A percentile compares a stretch with the other conserved stretches of the same genome.
Evolutionary conservation across 371 early-diverging fungal genomes (phyloP).

Genomic region (Mucor circinelloides): DNA sequence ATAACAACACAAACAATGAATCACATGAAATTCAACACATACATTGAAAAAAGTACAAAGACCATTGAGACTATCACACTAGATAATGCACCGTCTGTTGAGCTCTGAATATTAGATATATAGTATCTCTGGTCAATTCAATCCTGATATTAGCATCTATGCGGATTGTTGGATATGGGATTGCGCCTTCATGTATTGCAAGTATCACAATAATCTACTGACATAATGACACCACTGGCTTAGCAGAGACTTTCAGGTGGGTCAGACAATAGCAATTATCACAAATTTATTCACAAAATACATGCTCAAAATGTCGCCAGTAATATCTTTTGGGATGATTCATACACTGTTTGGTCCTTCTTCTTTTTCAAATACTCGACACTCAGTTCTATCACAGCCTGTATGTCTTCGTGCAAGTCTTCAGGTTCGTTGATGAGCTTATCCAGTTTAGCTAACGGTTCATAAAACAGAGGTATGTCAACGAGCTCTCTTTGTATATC

Average conservation of each 20-base stretch:
- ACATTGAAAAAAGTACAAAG: too few species aligned
- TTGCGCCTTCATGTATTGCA: too few species aligned
- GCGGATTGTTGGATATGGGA: too few species aligned
- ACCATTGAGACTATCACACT: too few species aligned
- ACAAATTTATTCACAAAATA: not conserved
- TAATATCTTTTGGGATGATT: slow-evolving; percentile 6
- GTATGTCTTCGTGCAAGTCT: slow-evolving; percentile 26
- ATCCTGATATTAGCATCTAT: too few species aligned
- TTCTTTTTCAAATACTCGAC: slow-evolving; percentile 12
- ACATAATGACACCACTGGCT: too few species aligned
- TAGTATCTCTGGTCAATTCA: too few species aligned
- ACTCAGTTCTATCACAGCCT: slow-evolving; percentile 18
- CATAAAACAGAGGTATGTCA: slow-evolving; percentile 24
- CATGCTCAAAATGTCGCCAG: not conserved
- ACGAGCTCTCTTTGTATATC: slow-evolving; percentile 19
- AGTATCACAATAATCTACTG: too few species aligned
- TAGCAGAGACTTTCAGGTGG: too few species aligned
- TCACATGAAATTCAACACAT: not conserved
- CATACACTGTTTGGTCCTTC: slow-evolving; percentile 1
- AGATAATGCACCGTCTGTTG: too few species aligned
- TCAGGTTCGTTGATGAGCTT: slow-evolving; percentile 15
- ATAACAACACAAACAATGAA: not conserved
- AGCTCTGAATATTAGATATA: too few species aligned
- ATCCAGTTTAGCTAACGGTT: slow-evolving; percentile 23
- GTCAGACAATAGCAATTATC: too few species aligned